Evolutionary conservation across 345 rosid species (phyloP), one percentile per base, ranked within the genome.

Genomic region (Kandelia obovata): DNA sequence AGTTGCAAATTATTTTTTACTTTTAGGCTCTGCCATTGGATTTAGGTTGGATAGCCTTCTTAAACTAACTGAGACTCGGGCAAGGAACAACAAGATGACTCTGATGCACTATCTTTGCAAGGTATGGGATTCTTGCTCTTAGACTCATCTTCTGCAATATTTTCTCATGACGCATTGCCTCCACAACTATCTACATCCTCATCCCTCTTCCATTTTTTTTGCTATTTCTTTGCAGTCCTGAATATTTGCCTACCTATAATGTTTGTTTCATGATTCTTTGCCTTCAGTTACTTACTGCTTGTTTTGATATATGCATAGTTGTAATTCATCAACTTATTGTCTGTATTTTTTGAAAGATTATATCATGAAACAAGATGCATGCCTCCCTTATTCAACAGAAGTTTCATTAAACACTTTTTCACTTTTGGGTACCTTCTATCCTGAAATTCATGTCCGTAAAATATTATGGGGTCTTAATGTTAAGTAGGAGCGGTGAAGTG

Each of bases 41-140:
- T 94, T 94, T 79, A 86, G 83, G 78, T 77, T 91, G 86, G 98
- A 94, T 73, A 91, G 96, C 74, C 96, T 94, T 75, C 97, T 91
- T 65, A 94, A 91, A 73, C 96, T 94, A 68, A 89, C 95, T 58
- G 97, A 94, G 34, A 94, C 95, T 19, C 83, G 96, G 59, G 96
- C 98, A 26, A 83, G 83, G 75, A 94, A 91, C 77, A 94, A 80
- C 73, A 91, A 84, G 82, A 91, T 91, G 88, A 94, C 98, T 49
- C 89, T 94, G 80, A 89, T 94, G 98, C 97, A 94, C 73, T 94
- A 94, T 82, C 90, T 89, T 64, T 94, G 98, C 77, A 94, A 94
- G 96, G 98, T 94, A 83, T 53, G 69, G 60, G 53, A 64, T 77
- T 49, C 58, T 37, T 23, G 25, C 60, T 28, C 69, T 52, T 59